phyloP scores from a whole-genome alignment of 768 basidiomycete genomes.

The Auriscalpium orientale region DNA sequence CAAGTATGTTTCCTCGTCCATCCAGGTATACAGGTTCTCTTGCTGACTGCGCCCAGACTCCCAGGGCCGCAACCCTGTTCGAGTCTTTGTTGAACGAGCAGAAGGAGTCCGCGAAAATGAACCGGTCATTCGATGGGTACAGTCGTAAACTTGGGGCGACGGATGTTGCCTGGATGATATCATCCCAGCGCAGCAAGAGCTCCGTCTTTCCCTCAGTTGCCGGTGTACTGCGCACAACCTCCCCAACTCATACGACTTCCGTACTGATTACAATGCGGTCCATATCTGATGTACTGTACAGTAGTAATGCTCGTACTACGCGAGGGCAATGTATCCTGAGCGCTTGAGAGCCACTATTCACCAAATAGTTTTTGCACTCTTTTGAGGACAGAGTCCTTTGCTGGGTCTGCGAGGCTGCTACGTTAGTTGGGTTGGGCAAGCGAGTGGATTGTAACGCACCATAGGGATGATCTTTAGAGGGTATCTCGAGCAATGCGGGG shows the following conservation, averaged over 20 bases:
- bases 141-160: background rate
- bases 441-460: slow-evolving; percentile 41
- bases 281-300: background rate
- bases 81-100: slow-evolving; percentile 63
- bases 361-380: slow-evolving; percentile 95
- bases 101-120: slow-evolving; percentile 65
- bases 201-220: too few relatives aligned
- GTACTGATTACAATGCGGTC: too few relatives aligned
- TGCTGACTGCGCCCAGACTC: slow-evolving; percentile 24
- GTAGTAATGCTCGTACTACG: background rate
- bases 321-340: background rate
- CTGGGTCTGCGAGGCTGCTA: slow-evolving; percentile 57
- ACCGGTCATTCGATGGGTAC: slow-evolving; percentile 61
- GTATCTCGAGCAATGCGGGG: slow-evolving; percentile 94
- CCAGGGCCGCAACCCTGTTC: slow-evolving; percentile 48
- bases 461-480: slow-evolving; percentile 97
- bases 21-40: slow-evolving; percentile 27
- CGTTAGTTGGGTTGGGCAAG: slow-evolving; percentile 13
- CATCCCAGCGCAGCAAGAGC: background rate
- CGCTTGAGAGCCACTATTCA: slow-evolving; percentile 42
- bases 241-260: too few relatives aligned
- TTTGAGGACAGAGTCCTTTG: slow-evolving; percentile 92
- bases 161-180: background rate
- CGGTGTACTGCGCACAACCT: too few relatives aligned
- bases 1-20: slow-evolving; percentile 41